Conservation (phyloP, 2,329 filamentous ascomycete genomes). For the Fusarium sp. region DNA sequence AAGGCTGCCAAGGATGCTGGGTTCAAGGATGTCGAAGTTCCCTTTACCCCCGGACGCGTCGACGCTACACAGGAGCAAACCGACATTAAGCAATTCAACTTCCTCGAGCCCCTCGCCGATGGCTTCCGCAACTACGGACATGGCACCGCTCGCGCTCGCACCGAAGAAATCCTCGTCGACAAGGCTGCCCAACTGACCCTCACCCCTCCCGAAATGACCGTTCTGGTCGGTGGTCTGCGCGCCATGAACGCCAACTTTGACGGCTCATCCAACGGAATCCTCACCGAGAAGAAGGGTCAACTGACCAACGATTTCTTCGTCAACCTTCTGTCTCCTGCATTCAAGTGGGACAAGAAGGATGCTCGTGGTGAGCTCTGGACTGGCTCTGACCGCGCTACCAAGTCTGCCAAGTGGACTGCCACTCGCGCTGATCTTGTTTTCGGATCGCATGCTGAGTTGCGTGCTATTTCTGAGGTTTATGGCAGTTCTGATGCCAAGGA, state of each 20-base stretch:
- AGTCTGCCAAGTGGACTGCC: conserved; percentile 74
- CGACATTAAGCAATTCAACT: conserved; percentile 70
- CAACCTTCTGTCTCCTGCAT: conserved; percentile 77
- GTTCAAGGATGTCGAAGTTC: conserved; percentile 65
- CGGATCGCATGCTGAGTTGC: conserved; percentile 79
- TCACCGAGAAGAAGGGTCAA: conserved; percentile 75
- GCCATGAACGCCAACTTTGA: conserved; percentile 78
- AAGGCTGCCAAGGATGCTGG: conserved; percentile 69
- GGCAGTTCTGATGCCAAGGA: conserved; percentile 67
- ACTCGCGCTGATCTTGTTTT: conserved; percentile 78
- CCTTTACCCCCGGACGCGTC: conserved; percentile 78
- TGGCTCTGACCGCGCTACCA: conserved; percentile 73
- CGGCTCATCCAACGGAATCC: conserved; percentile 73
- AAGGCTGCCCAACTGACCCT: conserved; percentile 77
- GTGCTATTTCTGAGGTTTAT: conserved; percentile 78
- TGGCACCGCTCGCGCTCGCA: conserved; percentile 68
- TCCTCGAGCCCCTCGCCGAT: conserved; percentile 77
- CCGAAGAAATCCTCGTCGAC: conserved; percentile 79
- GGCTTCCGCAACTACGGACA: conserved; percentile 85
- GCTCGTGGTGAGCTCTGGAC: conserved; percentile 68
- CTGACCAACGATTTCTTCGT: conserved; percentile 86
- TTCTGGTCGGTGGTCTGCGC: conserved; percentile 78
- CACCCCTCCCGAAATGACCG: conserved; percentile 76
- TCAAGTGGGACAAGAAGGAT: conserved; percentile 66
- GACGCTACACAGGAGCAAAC: conserved; percentile 80